These are phyloP conservation scores for Orbilia quercus DNA, from an alignment of 2,329 filamentous ascomycete species.

Conservation along the genomic window DNA sequence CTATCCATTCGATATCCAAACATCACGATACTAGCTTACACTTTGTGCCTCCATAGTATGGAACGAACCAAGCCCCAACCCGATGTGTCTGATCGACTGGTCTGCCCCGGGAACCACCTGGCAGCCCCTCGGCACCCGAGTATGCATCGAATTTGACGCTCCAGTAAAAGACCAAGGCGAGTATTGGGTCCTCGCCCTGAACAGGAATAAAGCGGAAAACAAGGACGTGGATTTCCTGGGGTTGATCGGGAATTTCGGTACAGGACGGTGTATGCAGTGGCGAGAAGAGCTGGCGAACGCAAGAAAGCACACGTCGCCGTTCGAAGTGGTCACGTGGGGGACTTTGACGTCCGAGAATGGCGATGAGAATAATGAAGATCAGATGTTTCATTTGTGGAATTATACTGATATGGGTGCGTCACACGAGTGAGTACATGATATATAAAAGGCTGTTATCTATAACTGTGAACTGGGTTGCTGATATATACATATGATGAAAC, in stretches of 20 bases:
- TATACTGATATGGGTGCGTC: neutral
- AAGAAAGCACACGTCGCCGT: neutral
- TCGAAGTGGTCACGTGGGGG: conserved; percentile 24
- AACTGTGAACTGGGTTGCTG: too few relatives aligned
- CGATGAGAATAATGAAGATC: conserved; percentile 27
- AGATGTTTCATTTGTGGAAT: conserved; percentile 29
- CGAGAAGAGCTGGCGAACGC: neutral
- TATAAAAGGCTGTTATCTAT: neutral
- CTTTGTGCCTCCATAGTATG: conserved; percentile 32
- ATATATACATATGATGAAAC: too few relatives aligned
- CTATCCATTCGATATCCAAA: too few relatives aligned
- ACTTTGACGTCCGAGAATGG: conserved; percentile 40
- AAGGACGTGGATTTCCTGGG: conserved; percentile 19
- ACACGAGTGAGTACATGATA: neutral
- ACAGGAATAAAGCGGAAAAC: neutral
- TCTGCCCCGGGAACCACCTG: conserved; percentile 21
- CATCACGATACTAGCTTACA: too few relatives aligned
- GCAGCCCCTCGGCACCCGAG: conserved; percentile 28
- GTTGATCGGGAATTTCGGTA: conserved; percentile 27
- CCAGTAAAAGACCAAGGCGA: conserved; percentile 17
- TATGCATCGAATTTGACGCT: neutral
- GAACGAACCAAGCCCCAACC: conserved; percentile 9
- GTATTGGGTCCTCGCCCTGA: conserved; percentile 18
- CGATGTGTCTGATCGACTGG: conserved; percentile 48
- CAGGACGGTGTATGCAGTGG: conserved; percentile 41